Evolutionary conservation across 768 basidiomycete genomes (phyloP), one percentile per base, ranked within the genome.

Genomic region (Lyophyllum atratum): DNA sequence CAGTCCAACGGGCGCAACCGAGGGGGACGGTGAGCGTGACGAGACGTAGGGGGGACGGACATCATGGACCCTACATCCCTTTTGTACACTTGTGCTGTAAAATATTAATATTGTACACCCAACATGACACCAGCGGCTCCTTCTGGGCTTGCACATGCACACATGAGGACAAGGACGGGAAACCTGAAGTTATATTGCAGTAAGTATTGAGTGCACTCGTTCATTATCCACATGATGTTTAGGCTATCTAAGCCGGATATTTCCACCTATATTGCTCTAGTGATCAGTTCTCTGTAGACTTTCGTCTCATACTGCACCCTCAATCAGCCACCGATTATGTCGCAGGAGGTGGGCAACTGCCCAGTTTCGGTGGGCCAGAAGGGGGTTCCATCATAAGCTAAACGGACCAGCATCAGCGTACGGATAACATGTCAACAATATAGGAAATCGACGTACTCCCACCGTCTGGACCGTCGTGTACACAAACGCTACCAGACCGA

Each of bases 381-480:
- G 40, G 24, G 11, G 64, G 64, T 29, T 60, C 61, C 22, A 59
- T 22, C 21, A 64, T 64, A 29, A 64, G 31, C 63, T 61, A 25
- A 42, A 43, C 22, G 19, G n/a, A 31, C 8, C 1, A 19, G 14
- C 8, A 52, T 40, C 10, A 58, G 48, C 43, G 26, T 47, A n/a
- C 2, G 21, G 31, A n/a, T 15, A 37, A 14, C 4, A 14, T 15
- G 17, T 14, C 34, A n/a, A 51, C 42, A 6, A 3, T 19, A 17
- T 24, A 12, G 10, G 11, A 33, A 11, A 39, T 31, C 14, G 40
- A 70, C 82, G 49, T 63, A 87, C 91, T 75, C 76, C 74, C 64
- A 95, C 64, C 0, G 93, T 96, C 72, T 94, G 91, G 2, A 75
- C 64, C 5, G 91, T 92, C 11, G 95, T 95, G 71, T 92, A 98